Evolutionary conservation across 371 early-diverging fungal species (phyloP), one percentile per base, ranked within the genome.

Genomic region (Mucor circinelloides): DNA sequence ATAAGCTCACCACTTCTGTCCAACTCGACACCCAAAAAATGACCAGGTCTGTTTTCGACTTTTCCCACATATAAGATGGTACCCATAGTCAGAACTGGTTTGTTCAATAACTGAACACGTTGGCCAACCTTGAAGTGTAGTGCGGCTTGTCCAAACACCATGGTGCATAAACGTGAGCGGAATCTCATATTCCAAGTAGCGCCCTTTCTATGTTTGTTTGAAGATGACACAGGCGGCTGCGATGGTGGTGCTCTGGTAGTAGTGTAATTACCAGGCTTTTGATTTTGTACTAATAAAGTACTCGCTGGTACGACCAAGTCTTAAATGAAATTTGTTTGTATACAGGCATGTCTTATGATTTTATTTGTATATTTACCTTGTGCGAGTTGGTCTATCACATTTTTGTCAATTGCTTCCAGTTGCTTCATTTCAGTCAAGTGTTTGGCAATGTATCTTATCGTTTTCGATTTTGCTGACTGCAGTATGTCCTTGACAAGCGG

Each of bases 11-110:
- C 76, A 30, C 64, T 60, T 63, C 70, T 63, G 54, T 75, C 72
- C 50, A 75, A 54, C 58, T 72, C 69, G 21, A 75, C 59, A 25
- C 76, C 76, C 30, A 75, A 42, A 32, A 48, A 63, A 3, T 44
- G 55, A 7, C 52, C 69, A n/a, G 52, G 32, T 12, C 48, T 58
- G 31, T 59, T 59, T 15, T 44, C 30, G 2, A 64, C 34, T 58
- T 68, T 67, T 60, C 72, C 72, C 28, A 73, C 60, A 63, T 66
- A 76, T 3, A 21, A 23, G 15, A 76, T 52, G 12, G 76, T 79
- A 1, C 76, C 79, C 15, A 70, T 52, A 0, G 74, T 76, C 10
- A 62, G n/a, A n/a, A 76, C 60, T 5, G 76, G 76, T 21, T 73
- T 63, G 17, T 73, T 63, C n/a, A 59, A 10, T 10, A 76, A 32